These are phyloP conservation scores for Priceomyces castillae DNA, from an alignment of 805 yeast genomes.

Conservation along the genomic window DNA sequence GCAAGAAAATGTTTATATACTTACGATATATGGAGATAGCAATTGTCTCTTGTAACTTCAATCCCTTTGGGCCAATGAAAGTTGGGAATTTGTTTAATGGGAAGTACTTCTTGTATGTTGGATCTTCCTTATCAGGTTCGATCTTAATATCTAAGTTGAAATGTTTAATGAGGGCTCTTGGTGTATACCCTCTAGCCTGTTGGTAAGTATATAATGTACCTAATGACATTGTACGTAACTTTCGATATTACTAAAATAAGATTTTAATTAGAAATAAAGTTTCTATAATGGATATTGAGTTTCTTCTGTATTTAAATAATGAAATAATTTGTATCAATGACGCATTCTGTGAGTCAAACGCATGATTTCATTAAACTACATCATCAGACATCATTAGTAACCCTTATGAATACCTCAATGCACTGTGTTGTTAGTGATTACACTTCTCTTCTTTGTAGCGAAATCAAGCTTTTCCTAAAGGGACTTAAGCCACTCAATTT, in stretches of 20 bases:
- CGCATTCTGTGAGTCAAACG: no score
- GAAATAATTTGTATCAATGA: no score
- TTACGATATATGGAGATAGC: conserved; percentile 62
- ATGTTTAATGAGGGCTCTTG: conserved; percentile 54
- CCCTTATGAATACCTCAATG: no score
- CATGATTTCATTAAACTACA: no score
- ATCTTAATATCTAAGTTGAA: conserved; percentile 59
- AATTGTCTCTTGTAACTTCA: conserved; percentile 65
- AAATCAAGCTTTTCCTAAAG: conserved; percentile 11
- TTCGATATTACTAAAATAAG: no score
- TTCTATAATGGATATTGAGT: no score
- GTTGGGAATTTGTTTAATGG: conserved; percentile 69
- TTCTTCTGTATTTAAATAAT: no score
- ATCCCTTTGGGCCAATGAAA: conserved; percentile 68
- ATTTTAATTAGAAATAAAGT: no score
- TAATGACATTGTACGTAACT: conserved; percentile 71
- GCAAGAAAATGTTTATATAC: no score
- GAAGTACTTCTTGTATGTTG: conserved; percentile 47
- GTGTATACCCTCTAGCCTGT: conserved; percentile 29
- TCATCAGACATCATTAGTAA: no score
- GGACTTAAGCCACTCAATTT: conserved; percentile 27
- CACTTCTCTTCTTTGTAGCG: background rate
- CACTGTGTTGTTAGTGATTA: background rate
- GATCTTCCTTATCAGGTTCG: conserved; percentile 38
- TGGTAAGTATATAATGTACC: conserved; percentile 58